phyloP scores from a whole-genome alignment of 139 green algal genomes.

The Chlamydomonas applanata region DNA sequence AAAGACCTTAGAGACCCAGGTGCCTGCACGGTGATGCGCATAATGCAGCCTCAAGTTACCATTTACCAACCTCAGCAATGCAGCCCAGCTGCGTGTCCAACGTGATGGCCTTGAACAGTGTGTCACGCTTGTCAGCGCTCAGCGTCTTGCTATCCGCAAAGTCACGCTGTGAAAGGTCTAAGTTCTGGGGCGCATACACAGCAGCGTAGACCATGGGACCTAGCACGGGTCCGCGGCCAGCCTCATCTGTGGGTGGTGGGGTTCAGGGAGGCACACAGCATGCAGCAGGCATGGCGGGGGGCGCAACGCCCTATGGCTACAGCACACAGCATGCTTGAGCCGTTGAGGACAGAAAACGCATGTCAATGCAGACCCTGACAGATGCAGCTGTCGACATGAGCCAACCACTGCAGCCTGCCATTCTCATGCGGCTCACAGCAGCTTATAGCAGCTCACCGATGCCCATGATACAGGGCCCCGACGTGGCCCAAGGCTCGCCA shows the following conservation, averaged over 20 bases:
- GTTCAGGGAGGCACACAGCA: not conserved
- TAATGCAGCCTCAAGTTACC: too few species aligned
- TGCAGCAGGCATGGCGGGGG: constrained; percentile 1
- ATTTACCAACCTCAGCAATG: not conserved
- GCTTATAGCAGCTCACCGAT: constrained; percentile 6
- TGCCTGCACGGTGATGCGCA: too few species aligned
- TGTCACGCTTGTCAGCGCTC: constrained; percentile 15
- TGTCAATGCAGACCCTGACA: too few species aligned
- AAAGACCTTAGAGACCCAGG: too few species aligned
- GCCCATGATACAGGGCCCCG: constrained; percentile 2
- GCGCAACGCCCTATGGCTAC: too few species aligned
- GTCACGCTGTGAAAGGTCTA: constrained; percentile 14
- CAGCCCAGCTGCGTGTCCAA: not conserved
- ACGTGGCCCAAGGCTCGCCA: not conserved
- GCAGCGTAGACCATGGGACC: constrained; percentile 87
- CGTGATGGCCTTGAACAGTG: constrained; percentile 20
- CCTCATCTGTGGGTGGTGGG: constrained; percentile 60
- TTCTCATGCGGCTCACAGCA: too few species aligned
- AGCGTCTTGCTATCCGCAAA: constrained; percentile 33
- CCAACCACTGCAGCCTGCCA: too few species aligned
- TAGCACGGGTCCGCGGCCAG: constrained; percentile 84
- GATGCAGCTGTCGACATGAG: too few species aligned
- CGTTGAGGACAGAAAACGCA: too few species aligned
- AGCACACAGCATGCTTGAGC: too few species aligned
- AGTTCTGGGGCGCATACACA: constrained; percentile 1